Base-by-base conservation (phyloP, 331 rosid genomes). In the Quercus lobata region DNA sequence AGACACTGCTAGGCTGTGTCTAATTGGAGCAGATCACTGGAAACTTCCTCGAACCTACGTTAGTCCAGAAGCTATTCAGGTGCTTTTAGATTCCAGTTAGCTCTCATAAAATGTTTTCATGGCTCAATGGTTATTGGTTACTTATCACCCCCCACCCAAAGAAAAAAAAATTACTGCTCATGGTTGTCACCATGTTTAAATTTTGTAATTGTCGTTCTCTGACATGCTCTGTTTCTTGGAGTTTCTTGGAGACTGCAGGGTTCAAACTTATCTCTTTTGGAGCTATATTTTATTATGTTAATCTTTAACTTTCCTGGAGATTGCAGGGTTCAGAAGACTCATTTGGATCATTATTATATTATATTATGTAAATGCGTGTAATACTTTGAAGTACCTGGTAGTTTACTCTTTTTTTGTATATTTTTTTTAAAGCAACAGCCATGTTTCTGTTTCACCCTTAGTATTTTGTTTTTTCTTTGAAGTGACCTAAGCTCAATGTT, bases 21-120 rank as follows among this genome's bases (percentile, higher is more conserved):
- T 94, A 30, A 81, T 94, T 82, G 98, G 98, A 81, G 93, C 95
- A 81, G 98, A 94, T 86, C 98, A 94, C 89, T 94, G 89, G 97
- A 91, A 86, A 78, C 86, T 65, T 71, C 97, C 98, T 80, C 90
- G 98, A 73, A 94, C 98, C 60, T 94, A 83, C 66, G 97, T 94
- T 77, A 90, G 91, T 80, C 98, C 97, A 70, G 97, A 91, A 78
- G 95, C 98, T 83, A 92, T 94, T 82, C 97, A 94, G 97, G 97
- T 92, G 65, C 72, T 73, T 71, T 77, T 54, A 75, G 61, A 79
- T 65, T 77, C 30, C 41, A n/a, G 62, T 63, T 71, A 71, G 69
- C 71, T 60, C 78, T 81, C 55, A 11, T 49, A 49, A 49, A 49
- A 14, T 14, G 55, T 49, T 49, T 11, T 49, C 55, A 49, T 49